Base-by-base conservation (phyloP, 148 eudicot species). In the Dysphania ambrosioides region DNA sequence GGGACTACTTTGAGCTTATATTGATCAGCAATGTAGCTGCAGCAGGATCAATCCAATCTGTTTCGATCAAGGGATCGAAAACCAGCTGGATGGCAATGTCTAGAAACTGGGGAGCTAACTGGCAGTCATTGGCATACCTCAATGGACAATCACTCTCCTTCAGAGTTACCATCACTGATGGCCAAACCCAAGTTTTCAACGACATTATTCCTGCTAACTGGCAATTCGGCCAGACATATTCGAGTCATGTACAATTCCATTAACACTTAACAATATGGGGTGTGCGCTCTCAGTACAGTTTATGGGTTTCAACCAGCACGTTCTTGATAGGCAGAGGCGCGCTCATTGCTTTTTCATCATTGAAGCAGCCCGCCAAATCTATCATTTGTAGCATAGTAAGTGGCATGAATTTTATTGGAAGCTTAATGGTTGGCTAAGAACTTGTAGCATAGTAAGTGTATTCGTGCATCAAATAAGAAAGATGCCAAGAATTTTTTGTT, bases 41-140 rank as follows among this genome's bases (percentile, higher is more conserved):
- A 5, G 92, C 97, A 1, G 97, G 98, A 55, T 90, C 97, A 0
- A 82, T 94, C 58, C 78, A 68, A 63, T 87, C 96, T 7, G 96
- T 84, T 9, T 78, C 74, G 2, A 72, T 94, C 32, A 91, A 94
- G 79, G 98, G 98, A 27, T 78, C 95, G 9, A 82, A 59, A 4
- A 91, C 93, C 2, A 77, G 61, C 18, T 94, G 98, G 97, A 75
- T 81, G 72, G 26, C 87, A 5, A 86, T 94, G 93, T 88, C 98
- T 5, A 86, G 92, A 42, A 94, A 94, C 60, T 91, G 98, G 98
- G 98, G 98, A 42, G 88, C 90, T n/a, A 90, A 91, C 70, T 94
- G 97, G 97, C 98, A 94, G 75, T 88, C 97, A 8, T 80, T 81
- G 40, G 69, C 87, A 7, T 90, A 83, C 63, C 84, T 94, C 0